Base-by-base conservation (phyloP, 768 basidiomycete species). In the Trametes punicea region DNA sequence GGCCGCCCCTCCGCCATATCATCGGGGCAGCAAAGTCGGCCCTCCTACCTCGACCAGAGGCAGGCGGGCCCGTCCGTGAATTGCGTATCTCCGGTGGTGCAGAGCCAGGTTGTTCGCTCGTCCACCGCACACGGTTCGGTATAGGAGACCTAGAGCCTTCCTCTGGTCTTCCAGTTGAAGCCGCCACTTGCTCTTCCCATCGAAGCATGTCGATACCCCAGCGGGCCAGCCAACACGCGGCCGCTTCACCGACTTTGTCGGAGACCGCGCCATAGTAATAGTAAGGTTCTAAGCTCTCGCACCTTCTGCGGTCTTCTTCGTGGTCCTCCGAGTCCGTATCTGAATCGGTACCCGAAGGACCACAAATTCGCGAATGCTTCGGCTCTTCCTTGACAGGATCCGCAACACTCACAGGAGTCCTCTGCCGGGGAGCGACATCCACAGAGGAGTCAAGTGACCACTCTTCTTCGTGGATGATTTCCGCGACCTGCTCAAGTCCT, bases 171-270 rank as follows among this genome's bases (percentile, higher is more conserved):
- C 21, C 34, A 7, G 39, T 30, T 15, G n/a, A 23, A 23, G 11
- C n/a, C 16, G 34, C 58, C 39, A 9, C 60, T 38, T 70, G 71
- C 61, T 84, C 79, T 64, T 92, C 90, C 29, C 80, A 76, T 8
- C 66, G 64, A n/a, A 96, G 77, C 59, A 96, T 77, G 66, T 97
- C 93, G 11, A 72, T 67, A 0, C 85, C 90, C 94, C 94, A 98
- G 40, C 90, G 77, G 1, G 85, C 79, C 16, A 97, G 75, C 93
- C 93, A 98, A 69, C 88, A 91, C 2, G 82, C 81, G 62, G 87
- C 87, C 0, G 91, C 87, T 70, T 96, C 93, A 11, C 94, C 94
- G 53, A 97, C 90, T 73, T 92, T 95, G 71, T 93, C 84, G 0
- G 89, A 89, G 9, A 93, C 77, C n/a, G 82, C 78, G n/a, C 93